These are phyloP conservation scores for Marasmius sp. DNA, from an alignment of 1,284 basidiomycete species.

Conservation along the genomic window DNA sequence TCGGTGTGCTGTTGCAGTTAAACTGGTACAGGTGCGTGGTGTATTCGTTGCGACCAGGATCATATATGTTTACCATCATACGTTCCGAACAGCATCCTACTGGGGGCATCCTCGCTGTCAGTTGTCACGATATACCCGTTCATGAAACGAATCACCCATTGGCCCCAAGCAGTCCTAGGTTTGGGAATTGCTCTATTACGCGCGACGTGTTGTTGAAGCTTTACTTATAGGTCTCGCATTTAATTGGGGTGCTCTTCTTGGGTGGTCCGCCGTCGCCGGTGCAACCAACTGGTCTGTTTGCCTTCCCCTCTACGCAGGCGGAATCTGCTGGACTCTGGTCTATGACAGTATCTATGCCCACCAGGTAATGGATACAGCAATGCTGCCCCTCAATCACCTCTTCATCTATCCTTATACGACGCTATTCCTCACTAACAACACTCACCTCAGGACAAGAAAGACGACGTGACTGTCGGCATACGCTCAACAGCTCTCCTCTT, in stretches of 20 bases:
- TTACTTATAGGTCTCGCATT: conserved; percentile 77
- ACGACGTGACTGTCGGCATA: conserved; percentile 89
- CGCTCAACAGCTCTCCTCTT: conserved; percentile 95
- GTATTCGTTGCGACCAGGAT: neutral
- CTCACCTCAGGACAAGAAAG: conserved; percentile 77
- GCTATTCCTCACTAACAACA: conserved; percentile 5
- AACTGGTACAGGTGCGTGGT: conserved; percentile 87
- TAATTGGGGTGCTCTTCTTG: conserved; percentile 96
- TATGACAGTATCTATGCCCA: conserved; percentile 99
- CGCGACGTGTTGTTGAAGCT: neutral
- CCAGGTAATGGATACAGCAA: conserved; percentile 55
- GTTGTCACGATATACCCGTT: conserved; percentile 91
- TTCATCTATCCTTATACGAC: conserved; percentile 2
- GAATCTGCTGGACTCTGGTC: conserved; percentile 91
- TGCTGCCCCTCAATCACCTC: neutral
- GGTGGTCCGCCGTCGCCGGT: conserved; percentile 93
- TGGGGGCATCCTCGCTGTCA: conserved; percentile 89
- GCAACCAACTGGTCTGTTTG: conserved; percentile 82
- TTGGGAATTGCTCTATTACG: conserved; percentile 2
- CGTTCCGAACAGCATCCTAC: conserved; percentile 63
- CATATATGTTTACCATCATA: neutral
- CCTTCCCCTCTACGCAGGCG: conserved; percentile 88
- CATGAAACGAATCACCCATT: conserved; percentile 97
- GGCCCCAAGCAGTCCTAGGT: conserved; percentile 96
- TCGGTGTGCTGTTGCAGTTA: conserved; percentile 89